phyloP scores from a whole-genome alignment of 2,329 filamentous ascomycete genomes.

The Pyricularia pennisetigena region DNA sequence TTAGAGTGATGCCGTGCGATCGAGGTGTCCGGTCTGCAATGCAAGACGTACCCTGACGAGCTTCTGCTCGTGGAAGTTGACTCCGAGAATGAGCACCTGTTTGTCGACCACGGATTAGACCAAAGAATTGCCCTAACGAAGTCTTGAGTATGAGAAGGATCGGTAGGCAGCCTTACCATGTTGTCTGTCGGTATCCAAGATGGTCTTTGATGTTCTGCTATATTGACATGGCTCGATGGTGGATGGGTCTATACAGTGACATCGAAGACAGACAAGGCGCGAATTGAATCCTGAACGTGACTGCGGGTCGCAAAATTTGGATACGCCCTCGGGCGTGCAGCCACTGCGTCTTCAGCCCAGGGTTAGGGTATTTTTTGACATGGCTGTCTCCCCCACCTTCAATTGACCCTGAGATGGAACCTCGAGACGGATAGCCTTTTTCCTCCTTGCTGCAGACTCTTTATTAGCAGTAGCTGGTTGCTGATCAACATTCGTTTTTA shows the following conservation, averaged over 20 bases:
- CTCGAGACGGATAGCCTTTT: background rate
- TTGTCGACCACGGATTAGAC: slow-evolving; percentile 2
- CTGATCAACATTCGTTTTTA: background rate
- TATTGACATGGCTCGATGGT: background rate
- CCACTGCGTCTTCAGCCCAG: background rate
- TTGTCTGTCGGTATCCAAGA: background rate
- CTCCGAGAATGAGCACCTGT: slow-evolving; percentile 75
- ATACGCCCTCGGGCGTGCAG: background rate
- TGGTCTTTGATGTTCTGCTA: background rate
- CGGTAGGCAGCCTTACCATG: background rate
- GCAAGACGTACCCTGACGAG: slow-evolving; percentile 62
- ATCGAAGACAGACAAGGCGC: background rate
- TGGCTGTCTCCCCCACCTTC: background rate
- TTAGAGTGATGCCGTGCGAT: background rate
- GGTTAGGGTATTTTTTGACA: background rate
- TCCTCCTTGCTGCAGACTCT: background rate
- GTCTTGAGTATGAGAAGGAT: background rate
- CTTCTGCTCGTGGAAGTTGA: slow-evolving; percentile 75
- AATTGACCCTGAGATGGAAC: background rate
- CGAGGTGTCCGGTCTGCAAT: background rate
- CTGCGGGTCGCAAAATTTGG: background rate
- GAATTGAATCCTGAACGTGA: background rate
- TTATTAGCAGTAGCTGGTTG: background rate
- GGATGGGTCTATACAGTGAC: background rate
- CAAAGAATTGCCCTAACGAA: too few species aligned